A percentile compares a stretch with the other conserved stretches of the same genome.
phyloP scores from a whole-genome alignment of 257 asterid genomes.

The Thymus mandschuricus region DNA sequence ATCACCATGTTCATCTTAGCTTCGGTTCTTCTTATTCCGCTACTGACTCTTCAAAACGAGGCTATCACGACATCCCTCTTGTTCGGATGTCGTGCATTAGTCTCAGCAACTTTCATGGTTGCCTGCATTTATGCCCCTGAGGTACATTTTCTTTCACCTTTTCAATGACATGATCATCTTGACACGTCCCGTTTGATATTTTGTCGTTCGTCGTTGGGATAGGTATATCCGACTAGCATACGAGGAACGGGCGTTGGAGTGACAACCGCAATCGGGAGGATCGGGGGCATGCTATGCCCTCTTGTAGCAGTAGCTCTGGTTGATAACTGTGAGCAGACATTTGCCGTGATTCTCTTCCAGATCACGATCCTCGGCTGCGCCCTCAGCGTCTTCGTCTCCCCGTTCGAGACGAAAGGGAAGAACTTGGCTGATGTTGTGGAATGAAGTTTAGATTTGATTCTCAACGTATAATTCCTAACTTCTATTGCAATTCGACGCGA shows the following conservation, averaged over 20 bases:
- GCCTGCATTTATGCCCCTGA: conserved; percentile 67
- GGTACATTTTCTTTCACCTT: conserved; percentile 39
- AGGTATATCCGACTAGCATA: conserved; percentile 72
- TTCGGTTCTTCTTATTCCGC: conserved; percentile 58
- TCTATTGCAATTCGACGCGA: too few species aligned
- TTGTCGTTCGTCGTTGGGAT: background rate
- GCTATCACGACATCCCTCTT: conserved; percentile 48
- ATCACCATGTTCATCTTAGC: conserved; percentile 50
- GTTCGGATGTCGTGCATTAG: conserved; percentile 73
- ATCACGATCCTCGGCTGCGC: conserved; percentile 44
- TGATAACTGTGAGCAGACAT: conserved; percentile 53
- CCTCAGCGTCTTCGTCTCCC: conserved; percentile 50
- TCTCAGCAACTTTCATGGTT: conserved; percentile 59
- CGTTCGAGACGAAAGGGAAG: conserved; percentile 49
- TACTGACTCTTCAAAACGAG: conserved; percentile 52
- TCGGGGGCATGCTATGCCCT: conserved; percentile 77
- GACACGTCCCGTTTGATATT: background rate
- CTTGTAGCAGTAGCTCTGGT: conserved; percentile 66
- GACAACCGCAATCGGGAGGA: conserved; percentile 55
- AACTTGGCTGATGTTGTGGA: conserved; percentile 35
- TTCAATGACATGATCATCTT: background rate
- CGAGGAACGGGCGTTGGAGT: conserved; percentile 66
- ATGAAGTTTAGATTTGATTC: background rate
- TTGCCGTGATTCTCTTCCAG: conserved; percentile 57
- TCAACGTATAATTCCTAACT: too few species aligned